phyloP scores from a whole-genome alignment of 192 early-diverging fungal genomes.

The Linnemannia exigua region DNA sequence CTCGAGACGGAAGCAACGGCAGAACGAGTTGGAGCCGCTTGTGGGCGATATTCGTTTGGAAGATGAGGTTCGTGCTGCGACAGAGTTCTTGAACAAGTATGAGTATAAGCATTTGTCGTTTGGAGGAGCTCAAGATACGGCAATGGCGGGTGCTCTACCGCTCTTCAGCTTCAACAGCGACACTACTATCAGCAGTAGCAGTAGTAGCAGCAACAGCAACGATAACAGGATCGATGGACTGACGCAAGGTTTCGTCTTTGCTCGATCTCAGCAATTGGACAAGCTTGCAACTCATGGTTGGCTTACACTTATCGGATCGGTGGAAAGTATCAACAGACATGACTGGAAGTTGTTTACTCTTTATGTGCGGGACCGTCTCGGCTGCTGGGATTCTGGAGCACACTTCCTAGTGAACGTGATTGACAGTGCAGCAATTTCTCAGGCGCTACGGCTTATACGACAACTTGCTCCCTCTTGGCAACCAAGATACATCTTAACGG shows the following conservation, averaged over 20 bases:
- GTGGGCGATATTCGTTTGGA: not conserved
- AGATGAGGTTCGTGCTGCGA: not conserved
- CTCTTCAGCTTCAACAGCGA: not conserved
- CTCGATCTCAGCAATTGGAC: constrained; percentile 1
- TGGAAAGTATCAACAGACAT: constrained; percentile 32
- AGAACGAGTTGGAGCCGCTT: not conserved
- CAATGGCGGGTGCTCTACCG: not conserved
- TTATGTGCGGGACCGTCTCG: constrained; percentile 20
- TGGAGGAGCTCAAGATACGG: not conserved
- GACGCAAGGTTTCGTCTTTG: constrained; percentile 21
- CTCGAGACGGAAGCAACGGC: not conserved
- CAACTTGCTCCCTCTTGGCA: not conserved
- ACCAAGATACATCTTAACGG: constrained; percentile 26
- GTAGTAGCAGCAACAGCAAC: not conserved
- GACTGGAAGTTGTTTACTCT: constrained; percentile 33
- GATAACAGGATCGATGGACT: not conserved
- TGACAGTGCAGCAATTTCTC: constrained; percentile 10
- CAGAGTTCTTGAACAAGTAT: not conserved
- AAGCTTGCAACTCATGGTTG: constrained; percentile 19
- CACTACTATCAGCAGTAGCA: not conserved
- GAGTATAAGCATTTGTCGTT: not conserved
- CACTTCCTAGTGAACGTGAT: constrained; percentile 36
- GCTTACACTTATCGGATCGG: constrained; percentile 39
- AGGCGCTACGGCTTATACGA: constrained; percentile 30
- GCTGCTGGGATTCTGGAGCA: constrained; percentile 28